phyloP scores from a whole-genome alignment of 2,329 filamentous ascomycete species.

The Fusarium neocosmosporiellum region DNA sequence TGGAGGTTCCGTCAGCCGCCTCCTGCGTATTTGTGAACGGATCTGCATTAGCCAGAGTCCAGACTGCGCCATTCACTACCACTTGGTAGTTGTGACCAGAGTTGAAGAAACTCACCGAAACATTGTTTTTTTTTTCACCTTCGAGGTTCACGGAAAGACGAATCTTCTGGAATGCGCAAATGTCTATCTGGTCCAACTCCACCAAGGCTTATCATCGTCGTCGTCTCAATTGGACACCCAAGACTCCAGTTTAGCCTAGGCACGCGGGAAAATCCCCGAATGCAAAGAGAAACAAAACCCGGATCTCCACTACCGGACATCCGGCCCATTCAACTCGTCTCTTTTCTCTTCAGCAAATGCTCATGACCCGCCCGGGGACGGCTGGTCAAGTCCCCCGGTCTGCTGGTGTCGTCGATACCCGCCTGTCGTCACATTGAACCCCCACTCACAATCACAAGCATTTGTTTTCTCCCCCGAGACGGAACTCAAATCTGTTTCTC shows the following conservation, averaged over 20 bases:
- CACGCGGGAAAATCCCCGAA: background rate
- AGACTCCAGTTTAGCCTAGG: background rate
- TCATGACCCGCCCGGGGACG: background rate
- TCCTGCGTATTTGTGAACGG: background rate
- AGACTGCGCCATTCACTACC: background rate
- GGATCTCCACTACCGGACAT: background rate
- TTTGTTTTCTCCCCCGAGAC: background rate
- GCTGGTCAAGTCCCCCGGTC: background rate
- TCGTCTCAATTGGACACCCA: background rate
- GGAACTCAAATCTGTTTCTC: background rate
- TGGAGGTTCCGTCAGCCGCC: background rate
- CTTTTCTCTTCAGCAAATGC: background rate
- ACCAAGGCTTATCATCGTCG: background rate
- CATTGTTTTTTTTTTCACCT: background rate
- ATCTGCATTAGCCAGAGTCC: background rate
- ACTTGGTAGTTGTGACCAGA: background rate
- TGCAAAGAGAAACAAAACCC: background rate
- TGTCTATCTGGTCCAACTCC: background rate
- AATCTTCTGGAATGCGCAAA: background rate
- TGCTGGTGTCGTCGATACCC: background rate
- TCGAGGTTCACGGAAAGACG: accelerated
- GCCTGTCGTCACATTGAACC: background rate
- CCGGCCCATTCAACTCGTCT: background rate
- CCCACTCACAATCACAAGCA: background rate
- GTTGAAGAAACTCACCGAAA: background rate